Percentiles rank a stretch among this genome's conserved stretches.
Conservation (phyloP, 805 yeast species). For the Ogataea trehaloabstinens region DNA sequence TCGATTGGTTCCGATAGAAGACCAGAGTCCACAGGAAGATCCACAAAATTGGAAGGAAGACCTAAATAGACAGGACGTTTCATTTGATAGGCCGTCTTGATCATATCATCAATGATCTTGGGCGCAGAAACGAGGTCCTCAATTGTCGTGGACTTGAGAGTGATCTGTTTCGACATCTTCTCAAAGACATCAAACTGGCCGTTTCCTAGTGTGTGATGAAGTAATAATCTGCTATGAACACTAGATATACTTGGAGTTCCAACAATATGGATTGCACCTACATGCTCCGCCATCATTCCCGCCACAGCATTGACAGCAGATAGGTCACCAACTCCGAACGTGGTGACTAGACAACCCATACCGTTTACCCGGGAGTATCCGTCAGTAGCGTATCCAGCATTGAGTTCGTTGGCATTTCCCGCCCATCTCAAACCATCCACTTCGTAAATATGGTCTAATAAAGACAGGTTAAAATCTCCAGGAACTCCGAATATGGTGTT, state of each 20-base stretch:
- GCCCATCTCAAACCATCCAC: conserved; percentile 82
- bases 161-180: conserved; percentile 72
- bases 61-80: conserved; percentile 85
- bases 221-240: conserved; percentile 65
- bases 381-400: conserved; percentile 86
- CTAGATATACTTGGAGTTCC: conserved; percentile 81
- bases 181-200: conserved; percentile 79
- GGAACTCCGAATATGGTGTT: conserved; percentile 77
- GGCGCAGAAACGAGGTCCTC: conserved; percentile 67
- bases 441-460: conserved; percentile 70
- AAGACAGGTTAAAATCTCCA: conserved; percentile 75
- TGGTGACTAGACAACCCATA: conserved; percentile 70
- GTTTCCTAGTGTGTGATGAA: conserved; percentile 84
- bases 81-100: conserved; percentile 64
- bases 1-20: conserved; percentile 65
- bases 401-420: conserved; percentile 87
- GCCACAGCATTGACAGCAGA: conserved; percentile 84
- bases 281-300: conserved; percentile 88
- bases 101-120: conserved; percentile 67
- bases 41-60: conserved; percentile 78
- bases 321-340: conserved; percentile 90
- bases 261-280: conserved; percentile 78
- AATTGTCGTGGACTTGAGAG: conserved; percentile 63
- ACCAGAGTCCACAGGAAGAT: conserved; percentile 54
- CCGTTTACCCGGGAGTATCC: conserved; percentile 85